Evolutionary conservation across 345 rosid species (phyloP).

Genomic region (Carallia brachiata): DNA sequence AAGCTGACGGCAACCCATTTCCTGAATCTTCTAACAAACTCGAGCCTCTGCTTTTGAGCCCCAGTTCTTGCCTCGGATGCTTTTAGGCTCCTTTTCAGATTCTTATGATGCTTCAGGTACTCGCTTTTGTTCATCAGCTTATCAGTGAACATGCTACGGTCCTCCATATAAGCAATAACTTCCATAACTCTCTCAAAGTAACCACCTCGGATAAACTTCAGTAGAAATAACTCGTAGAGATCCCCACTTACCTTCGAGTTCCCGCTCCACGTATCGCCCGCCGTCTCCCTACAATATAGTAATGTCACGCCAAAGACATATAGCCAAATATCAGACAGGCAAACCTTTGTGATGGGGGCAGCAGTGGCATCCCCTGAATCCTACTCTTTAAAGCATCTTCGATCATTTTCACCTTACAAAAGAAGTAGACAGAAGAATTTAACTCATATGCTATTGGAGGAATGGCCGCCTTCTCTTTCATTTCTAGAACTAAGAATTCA

Average conservation of each 20-base stretch:
- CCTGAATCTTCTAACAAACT: conserved; percentile 55
- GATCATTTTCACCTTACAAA: conserved; percentile 82
- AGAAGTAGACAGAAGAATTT: conserved; percentile 75
- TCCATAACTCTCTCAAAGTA: conserved; percentile 93
- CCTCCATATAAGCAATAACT: conserved; percentile 55
- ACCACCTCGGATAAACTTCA: conserved; percentile 77
- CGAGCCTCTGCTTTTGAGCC: conserved; percentile 65
- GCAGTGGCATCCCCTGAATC: conserved; percentile 49
- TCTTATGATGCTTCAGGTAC: conserved; percentile 69
- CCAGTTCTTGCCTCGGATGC: conserved; percentile 54
- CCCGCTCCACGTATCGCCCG: conserved; percentile 46
- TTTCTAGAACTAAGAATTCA: conserved; percentile 42
- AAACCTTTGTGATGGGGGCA: conserved; percentile 58
- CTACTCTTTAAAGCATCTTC: conserved; percentile 57
- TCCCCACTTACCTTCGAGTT: conserved; percentile 49
- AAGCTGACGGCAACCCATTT: conserved; percentile 50
- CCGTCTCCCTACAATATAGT: conserved; percentile 86
- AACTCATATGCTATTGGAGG: conserved; percentile 46
- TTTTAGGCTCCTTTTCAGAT: conserved; percentile 61
- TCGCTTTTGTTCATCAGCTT: conserved; percentile 57
- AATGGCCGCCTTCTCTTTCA: conserved; percentile 23
- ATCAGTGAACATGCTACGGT: conserved; percentile 46
- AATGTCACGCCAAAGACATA: conserved; percentile 59
- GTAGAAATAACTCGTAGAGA: conserved; percentile 58
- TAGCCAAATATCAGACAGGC: conserved; percentile 48